Conservation (phyloP, 179 eudicot species). For the Silene noctiflora region DNA sequence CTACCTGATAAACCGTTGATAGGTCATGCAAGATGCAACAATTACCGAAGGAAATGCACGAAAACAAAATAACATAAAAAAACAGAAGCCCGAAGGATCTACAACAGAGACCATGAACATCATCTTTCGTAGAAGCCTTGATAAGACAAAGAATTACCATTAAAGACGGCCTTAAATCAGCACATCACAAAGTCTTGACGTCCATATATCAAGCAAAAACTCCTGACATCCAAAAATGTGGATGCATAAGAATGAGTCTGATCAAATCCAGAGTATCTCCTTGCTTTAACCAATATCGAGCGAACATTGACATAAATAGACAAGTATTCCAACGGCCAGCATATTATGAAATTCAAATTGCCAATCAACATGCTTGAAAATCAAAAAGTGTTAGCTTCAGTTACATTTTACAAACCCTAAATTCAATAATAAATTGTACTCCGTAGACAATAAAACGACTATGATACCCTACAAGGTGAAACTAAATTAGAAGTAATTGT, state of each 20-base stretch:
- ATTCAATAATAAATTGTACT: too few relatives aligned
- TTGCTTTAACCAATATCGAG: background rate
- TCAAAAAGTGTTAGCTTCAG: too few relatives aligned
- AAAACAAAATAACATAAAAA: background rate
- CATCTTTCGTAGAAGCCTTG: background rate
- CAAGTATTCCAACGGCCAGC: background rate
- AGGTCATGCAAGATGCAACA: background rate
- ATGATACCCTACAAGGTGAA: too few relatives aligned
- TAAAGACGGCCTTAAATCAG: conserved; percentile 34
- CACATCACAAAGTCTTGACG: conserved; percentile 28
- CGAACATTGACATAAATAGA: background rate
- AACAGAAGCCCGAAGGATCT: background rate
- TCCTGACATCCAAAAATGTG: conserved; percentile 23
- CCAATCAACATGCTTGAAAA: too few relatives aligned
- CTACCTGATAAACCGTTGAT: background rate
- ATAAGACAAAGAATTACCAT: conserved; percentile 35
- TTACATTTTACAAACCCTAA: too few relatives aligned
- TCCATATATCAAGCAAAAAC: conserved; percentile 38
- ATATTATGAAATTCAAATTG: too few relatives aligned
- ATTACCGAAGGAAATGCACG: background rate
- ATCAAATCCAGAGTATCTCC: background rate
- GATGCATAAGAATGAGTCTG: conserved; percentile 5
- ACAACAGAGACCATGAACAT: background rate
- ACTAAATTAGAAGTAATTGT: background rate
- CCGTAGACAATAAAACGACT: too few relatives aligned